These are phyloP conservation scores for Mycena haematopus DNA, from an alignment of 768 basidiomycete genomes.

Conservation along the genomic window DNA sequence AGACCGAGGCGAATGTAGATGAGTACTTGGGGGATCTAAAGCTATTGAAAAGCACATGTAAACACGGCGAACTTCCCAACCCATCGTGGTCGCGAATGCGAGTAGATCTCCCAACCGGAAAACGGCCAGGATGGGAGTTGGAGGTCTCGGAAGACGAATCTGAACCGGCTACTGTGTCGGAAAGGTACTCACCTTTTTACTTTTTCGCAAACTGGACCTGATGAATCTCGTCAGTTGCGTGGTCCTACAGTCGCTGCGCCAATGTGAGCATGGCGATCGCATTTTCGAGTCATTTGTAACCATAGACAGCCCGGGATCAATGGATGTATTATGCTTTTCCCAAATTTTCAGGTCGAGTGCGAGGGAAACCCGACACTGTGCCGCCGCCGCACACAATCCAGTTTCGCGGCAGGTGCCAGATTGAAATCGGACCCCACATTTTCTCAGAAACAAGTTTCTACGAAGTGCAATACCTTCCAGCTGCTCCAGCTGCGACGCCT, in stretches of 20 bases:
- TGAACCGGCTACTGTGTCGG: conserved; percentile 54
- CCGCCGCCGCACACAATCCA: conserved; percentile 74
- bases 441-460: conserved; percentile 74
- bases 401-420: conserved; percentile 68
- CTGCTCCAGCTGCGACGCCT: conserved; percentile 25
- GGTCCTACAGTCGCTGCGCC: conserved; percentile 69
- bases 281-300: conserved; percentile 17
- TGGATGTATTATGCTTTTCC: conserved; percentile 75
- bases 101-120: conserved; percentile 60
- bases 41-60: no score
- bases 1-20: neutral
- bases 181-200: conserved; percentile 53
- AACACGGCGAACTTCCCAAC: no score
- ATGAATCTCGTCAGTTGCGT: conserved; percentile 53
- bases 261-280: conserved; percentile 54
- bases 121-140: conserved; percentile 66
- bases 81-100: conserved; percentile 11
- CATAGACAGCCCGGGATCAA: conserved; percentile 50
- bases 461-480: conserved; percentile 71
- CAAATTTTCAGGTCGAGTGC: conserved; percentile 71
- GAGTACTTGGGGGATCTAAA: neutral
- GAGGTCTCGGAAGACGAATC: conserved; percentile 50
- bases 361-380: conserved; percentile 60
- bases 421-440: conserved; percentile 78
- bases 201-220: conserved; percentile 1